Base-by-base conservation (phyloP, 768 basidiomycete species). In the Grammothele lineata region DNA sequence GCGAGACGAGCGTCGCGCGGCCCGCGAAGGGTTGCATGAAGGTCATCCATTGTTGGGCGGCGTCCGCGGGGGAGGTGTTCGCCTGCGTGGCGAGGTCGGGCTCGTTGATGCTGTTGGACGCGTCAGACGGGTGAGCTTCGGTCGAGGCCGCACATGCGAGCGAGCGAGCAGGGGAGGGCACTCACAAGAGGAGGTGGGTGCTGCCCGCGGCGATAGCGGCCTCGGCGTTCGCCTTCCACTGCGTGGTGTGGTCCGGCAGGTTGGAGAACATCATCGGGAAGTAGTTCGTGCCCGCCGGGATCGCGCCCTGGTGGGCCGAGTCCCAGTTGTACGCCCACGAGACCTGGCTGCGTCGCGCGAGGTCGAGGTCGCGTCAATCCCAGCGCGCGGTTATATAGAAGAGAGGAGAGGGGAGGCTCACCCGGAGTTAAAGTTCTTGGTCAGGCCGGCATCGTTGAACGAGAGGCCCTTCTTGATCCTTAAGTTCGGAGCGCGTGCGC, bases 11-110 rank as follows among this genome's bases (percentile, higher is more conserved):
- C 49, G 56, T 62, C 39, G 61, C 62, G 45, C 57, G 56, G 47
- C 61, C 62, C 10, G 58, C 60, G 55, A 66, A 62, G 5, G 64
- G 64, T 53, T 64, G 47, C 56, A 64, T 64, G 53, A 54, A 66
- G 38, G 49, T 35, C 55, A 54, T 58, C 61, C 62, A 66, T 14
- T 58, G 56, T 35, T 43, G 26, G 18, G 62, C 64, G 36, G 64
- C 64, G 23, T 51, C 50, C 38, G 52, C 43, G 14, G 64, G 62
- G 40, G 43, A 48, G 46, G 62, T 50, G 54, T 65, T 65, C 11
- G 61, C 48, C 57, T 65, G 64, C 32, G 59, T 37, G 41, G 45
- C 37, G 15, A 60, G 52, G 48, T 62, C 60, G 40, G 63, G 61
- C 51, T 64, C 62, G 62, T 64, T 64, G 56, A 62, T 57, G 38